Evolutionary conservation across 192 early-diverging fungal genomes (phyloP).

Genomic region (Geranomyces variabilis): DNA sequence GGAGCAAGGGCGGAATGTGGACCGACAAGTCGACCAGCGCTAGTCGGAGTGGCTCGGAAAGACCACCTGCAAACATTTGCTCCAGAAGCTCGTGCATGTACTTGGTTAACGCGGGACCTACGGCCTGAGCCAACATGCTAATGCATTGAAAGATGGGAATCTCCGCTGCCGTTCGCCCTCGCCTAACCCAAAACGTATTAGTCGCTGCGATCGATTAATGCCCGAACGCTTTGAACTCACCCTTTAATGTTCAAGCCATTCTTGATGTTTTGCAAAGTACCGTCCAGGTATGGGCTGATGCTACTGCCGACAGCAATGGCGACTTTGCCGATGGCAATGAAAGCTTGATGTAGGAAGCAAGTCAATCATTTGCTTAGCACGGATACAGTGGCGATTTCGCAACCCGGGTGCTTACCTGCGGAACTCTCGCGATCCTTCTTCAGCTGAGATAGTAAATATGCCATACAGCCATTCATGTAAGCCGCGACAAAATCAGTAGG

Average conservation of each 20-base stretch:
- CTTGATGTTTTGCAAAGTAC: constrained; percentile 73
- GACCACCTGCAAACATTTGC: constrained; percentile 87
- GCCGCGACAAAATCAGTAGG: constrained; percentile 65
- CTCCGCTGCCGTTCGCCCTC: constrained; percentile 34
- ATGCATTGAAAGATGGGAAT: constrained; percentile 77
- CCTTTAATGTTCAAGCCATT: constrained; percentile 73
- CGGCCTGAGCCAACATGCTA: constrained; percentile 83
- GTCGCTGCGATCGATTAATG: not conserved
- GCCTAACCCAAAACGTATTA: constrained; percentile 15
- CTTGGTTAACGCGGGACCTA: constrained; percentile 87
- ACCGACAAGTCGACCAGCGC: constrained; percentile 78
- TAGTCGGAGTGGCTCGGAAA: constrained; percentile 79
- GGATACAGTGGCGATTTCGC: not conserved
- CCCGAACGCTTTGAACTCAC: constrained; percentile 39
- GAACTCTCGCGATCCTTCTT: constrained; percentile 66
- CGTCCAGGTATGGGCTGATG: constrained; percentile 80
- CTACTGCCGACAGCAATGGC: constrained; percentile 76
- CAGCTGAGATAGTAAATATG: constrained; percentile 72
- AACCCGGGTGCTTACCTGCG: not conserved
- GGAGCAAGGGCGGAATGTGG: constrained; percentile 80
- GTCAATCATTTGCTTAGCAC: too few relatives aligned
- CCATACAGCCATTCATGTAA: constrained; percentile 74
- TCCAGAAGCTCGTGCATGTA: constrained; percentile 87
- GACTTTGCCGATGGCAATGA: constrained; percentile 83
- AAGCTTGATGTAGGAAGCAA: constrained; percentile 53